A percentile compares a stretch with the other conserved stretches of the same genome.
These are phyloP conservation scores for Carex scoparia DNA, from an alignment of 176 grass and related monocot species.

Conservation along the genomic window DNA sequence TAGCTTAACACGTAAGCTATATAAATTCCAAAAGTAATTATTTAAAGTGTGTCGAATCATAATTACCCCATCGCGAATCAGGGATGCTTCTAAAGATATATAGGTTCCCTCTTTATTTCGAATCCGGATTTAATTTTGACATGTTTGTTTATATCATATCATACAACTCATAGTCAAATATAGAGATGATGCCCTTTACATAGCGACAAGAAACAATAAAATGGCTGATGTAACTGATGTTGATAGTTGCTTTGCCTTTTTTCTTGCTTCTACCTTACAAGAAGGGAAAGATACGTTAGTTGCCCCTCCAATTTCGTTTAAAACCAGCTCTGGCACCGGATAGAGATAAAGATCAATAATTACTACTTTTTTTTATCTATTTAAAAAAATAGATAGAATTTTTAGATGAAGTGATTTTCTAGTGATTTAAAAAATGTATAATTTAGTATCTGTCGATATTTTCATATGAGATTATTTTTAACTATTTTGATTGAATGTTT, in stretches of 20 bases:
- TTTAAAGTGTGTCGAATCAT: background rate
- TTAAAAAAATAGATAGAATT: no score
- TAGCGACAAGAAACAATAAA: background rate
- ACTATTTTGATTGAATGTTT: no score
- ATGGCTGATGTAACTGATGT: background rate
- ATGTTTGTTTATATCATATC: conserved; percentile 7
- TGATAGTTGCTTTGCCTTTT: conserved; percentile 12
- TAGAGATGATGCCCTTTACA: background rate
- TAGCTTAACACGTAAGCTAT: background rate
- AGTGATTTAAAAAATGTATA: no score
- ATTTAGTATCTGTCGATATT: no score
- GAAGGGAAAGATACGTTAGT: background rate
- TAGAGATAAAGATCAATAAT: no score
- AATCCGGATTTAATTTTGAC: background rate
- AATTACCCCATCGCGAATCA: background rate
- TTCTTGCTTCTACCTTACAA: background rate
- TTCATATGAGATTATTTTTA: no score
- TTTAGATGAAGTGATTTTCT: no score
- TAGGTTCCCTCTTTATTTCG: conserved; percentile 5
- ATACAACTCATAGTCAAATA: background rate
- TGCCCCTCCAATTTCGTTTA: background rate
- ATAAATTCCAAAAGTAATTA: background rate
- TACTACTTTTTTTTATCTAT: no score
- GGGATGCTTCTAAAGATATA: background rate
- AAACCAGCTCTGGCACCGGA: background rate